A percentile compares a stretch with the other conserved stretches of the same genome.
These are phyloP conservation scores for Pseudopithomyces maydicus DNA, from an alignment of 2,329 filamentous ascomycete genomes.

Conservation along the genomic window DNA sequence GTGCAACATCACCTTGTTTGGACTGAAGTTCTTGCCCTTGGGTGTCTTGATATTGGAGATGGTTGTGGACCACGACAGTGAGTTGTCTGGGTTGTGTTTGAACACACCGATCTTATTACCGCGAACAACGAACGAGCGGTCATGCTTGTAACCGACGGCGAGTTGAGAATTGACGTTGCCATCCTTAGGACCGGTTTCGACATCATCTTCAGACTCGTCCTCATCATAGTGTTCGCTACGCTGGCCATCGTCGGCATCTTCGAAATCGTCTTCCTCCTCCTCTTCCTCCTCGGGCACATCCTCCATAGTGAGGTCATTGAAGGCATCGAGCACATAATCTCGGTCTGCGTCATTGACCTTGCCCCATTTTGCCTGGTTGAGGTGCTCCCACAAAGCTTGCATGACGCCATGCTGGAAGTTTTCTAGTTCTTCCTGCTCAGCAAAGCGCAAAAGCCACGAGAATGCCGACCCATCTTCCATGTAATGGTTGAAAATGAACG, in stretches of 20 bases:
- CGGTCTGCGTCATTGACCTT: slow-evolving; percentile 91
- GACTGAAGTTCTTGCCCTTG: slow-evolving; percentile 79
- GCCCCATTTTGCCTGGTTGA: slow-evolving; percentile 92
- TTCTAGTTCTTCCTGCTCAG: slow-evolving; percentile 78
- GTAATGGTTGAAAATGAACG: slow-evolving; percentile 99
- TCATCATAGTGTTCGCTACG: slow-evolving; percentile 75
- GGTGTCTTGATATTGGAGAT: slow-evolving; percentile 96
- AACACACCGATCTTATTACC: slow-evolving; percentile 99
- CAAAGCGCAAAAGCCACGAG: slow-evolving; percentile 94
- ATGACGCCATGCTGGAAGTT: slow-evolving; percentile 92
- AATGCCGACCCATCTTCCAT: slow-evolving; percentile 85
- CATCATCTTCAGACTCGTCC: slow-evolving; percentile 81
- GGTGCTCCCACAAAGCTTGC: slow-evolving; percentile 94
- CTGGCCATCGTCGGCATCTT: slow-evolving; percentile 66
- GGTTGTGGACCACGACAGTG: slow-evolving; percentile 93
- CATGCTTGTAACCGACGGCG: slow-evolving; percentile 95
- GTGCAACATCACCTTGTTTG: slow-evolving; percentile 96
- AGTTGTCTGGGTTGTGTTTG: slow-evolving; percentile 91
- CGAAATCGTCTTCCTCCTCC: slow-evolving; percentile 64
- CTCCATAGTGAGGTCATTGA: slow-evolving; percentile 92
- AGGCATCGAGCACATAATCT: slow-evolving; percentile 93
- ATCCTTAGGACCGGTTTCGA: slow-evolving; percentile 69
- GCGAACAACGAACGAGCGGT: slow-evolving; percentile 94
- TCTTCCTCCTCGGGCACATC: slow-evolving; percentile 66
- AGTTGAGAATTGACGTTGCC: slow-evolving; percentile 91